Conservation (phyloP, 2,329 filamentous ascomycete species). For the Lithohypha guttulata region DNA sequence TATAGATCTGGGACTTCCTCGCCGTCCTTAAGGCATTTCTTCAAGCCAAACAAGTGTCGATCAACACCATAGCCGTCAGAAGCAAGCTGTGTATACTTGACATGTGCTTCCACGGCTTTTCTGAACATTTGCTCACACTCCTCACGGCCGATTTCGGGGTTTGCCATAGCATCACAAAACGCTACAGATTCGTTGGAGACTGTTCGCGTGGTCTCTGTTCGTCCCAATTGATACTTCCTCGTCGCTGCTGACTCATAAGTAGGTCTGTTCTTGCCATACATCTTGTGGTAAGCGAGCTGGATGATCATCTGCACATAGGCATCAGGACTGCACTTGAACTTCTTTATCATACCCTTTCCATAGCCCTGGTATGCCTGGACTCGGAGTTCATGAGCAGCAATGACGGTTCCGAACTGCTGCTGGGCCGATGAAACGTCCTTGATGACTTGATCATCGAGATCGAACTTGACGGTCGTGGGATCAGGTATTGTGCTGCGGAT, state of each 20-base stretch:
- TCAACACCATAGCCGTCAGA: constrained; percentile 90
- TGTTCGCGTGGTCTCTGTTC: constrained; percentile 88
- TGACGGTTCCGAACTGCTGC: constrained; percentile 68
- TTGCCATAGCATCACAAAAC: constrained; percentile 80
- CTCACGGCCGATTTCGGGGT: constrained; percentile 52
- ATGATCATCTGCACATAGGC: constrained; percentile 98
- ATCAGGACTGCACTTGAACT: constrained; percentile 96
- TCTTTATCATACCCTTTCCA: constrained; percentile 97
- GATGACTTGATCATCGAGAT: constrained; percentile 61
- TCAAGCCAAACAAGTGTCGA: constrained; percentile 91
- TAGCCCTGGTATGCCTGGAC: constrained; percentile 96
- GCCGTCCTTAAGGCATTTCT: constrained; percentile 72
- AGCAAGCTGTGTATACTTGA: constrained; percentile 83
- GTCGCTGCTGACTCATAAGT: constrained; percentile 96
- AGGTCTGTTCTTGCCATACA: constrained; percentile 95
- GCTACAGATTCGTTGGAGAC: constrained; percentile 86
- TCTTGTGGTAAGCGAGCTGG: constrained; percentile 95
- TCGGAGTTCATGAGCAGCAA: constrained; percentile 76
- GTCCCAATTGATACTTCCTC: constrained; percentile 87
- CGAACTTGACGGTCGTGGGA: constrained; percentile 66
- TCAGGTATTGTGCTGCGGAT: constrained; percentile 77
- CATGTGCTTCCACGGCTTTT: constrained; percentile 67
- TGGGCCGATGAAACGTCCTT: constrained; percentile 68
- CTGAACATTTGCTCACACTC: constrained; percentile 66
- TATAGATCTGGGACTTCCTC: constrained; percentile 76